Conservation (phyloP, 75 land plant genomes). For the Pseudotsuga menziesii region DNA sequence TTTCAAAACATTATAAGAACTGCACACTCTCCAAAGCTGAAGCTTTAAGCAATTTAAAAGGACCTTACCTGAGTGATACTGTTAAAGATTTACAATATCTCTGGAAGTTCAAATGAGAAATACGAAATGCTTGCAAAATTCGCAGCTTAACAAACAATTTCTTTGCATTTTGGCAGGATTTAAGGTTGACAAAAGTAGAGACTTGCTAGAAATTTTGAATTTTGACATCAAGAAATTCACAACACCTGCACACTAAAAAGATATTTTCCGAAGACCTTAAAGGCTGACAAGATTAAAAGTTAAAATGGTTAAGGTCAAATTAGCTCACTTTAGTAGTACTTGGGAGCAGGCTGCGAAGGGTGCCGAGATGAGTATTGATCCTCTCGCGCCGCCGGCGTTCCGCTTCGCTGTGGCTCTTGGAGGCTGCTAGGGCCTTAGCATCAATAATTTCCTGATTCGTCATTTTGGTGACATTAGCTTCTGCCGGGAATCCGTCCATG, state of each 20-base stretch:
- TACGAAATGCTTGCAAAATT: not conserved
- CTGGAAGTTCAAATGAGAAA: not conserved
- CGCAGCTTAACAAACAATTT: not conserved
- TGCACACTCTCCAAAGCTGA: too few relatives aligned
- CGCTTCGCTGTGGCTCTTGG: conserved; percentile 57
- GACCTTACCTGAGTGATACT: too few relatives aligned
- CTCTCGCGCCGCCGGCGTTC: conserved; percentile 46
- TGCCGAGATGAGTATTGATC: conserved; percentile 44
- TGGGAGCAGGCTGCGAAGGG: conserved; percentile 7
- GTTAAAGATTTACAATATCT: not conserved
- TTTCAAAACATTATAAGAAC: too few relatives aligned
- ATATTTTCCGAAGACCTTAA: not conserved
- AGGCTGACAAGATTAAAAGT: not conserved
- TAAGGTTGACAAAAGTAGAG: not conserved
- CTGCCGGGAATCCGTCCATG: not conserved
- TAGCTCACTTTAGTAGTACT: conserved; percentile 1
- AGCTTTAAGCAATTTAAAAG: too few relatives aligned
- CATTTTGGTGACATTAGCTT: conserved; percentile 18
- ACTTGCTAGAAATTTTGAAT: not conserved
- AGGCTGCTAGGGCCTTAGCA: conserved; percentile 29
- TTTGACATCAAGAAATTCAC: not conserved
- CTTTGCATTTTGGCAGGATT: not conserved
- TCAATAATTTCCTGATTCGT: conserved; percentile 23
- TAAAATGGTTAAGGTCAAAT: not conserved
- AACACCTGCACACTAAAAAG: not conserved